Conservation (phyloP, 108 stramenopile genomes). For the Conticribra guillardii region DNA sequence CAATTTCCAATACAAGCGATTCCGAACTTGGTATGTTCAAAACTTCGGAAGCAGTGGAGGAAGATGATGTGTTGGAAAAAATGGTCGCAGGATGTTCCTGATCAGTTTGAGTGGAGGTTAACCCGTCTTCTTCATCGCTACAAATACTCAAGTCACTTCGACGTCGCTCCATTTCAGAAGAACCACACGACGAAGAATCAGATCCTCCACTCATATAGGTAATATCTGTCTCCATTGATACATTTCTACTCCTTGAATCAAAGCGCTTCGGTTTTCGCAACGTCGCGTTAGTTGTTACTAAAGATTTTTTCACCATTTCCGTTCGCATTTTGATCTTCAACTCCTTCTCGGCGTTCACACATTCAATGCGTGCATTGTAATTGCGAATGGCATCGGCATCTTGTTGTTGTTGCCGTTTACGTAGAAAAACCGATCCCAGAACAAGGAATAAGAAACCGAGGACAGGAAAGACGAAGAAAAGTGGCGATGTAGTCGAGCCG, state of each 20-base stretch:
- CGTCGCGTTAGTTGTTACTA: not conserved
- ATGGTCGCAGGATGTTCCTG: not conserved
- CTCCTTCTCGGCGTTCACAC: not conserved
- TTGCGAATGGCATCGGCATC: not conserved
- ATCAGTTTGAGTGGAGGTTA: not conserved
- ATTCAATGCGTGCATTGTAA: conserved; percentile 2
- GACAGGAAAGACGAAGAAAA: conserved; percentile 10
- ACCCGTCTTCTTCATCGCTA: not conserved
- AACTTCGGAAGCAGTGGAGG: not conserved
- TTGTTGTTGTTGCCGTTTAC: not conserved
- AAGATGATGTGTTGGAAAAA: not conserved
- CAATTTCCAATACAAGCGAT: conserved; percentile 4
- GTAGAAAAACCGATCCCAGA: not conserved
- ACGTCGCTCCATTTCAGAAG: not conserved
- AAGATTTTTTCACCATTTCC: not conserved
- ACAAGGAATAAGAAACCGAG: not conserved
- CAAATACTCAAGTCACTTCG: not conserved
- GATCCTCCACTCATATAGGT: not conserved
- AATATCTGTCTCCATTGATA: not conserved
- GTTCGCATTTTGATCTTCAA: not conserved
- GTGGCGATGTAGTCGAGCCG: too few relatives aligned
- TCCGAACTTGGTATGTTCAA: not conserved
- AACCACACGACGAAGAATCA: not conserved
- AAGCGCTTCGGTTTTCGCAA: not conserved
- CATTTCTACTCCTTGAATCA: not conserved